phyloP scores from a whole-genome alignment of 2,329 filamentous ascomycete species.

The Colletotrichum sp. region DNA sequence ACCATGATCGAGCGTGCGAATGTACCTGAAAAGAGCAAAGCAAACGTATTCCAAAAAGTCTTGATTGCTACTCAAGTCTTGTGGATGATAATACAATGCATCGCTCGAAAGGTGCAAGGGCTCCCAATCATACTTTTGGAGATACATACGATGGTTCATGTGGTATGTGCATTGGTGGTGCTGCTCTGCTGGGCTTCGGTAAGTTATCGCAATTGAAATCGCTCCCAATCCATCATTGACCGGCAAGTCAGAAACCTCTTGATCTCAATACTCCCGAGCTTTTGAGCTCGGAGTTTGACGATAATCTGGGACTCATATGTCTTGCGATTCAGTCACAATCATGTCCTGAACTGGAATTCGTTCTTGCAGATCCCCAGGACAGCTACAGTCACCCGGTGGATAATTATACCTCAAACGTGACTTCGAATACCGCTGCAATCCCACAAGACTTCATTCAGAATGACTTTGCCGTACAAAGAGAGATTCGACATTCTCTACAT shows the following conservation, averaged over 20 bases:
- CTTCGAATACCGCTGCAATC: accelerated
- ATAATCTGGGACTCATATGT: neutral
- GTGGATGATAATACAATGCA: slow-evolving; percentile 41
- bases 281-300: accelerated
- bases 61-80: slow-evolving; percentile 40
- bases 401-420: no score
- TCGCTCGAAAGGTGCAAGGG: slow-evolving; percentile 31
- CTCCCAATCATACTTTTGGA: slow-evolving; percentile 42
- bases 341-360: no score
- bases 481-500: no score
- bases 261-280: neutral
- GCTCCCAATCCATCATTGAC: no score
- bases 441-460: accelerated
- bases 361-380: accelerated
- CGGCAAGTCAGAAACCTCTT: neutral
- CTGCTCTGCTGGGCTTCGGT: neutral
- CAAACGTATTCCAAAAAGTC: slow-evolving; percentile 35
- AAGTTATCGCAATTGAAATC: no score
- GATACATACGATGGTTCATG: slow-evolving; percentile 35
- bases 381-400: accelerated
- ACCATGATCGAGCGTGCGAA: neutral
- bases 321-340: neutral
- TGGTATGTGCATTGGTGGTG: slow-evolving; percentile 20
- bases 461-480: no score
- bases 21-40: slow-evolving; percentile 42